Evolutionary conservation across 768 basidiomycete genomes (phyloP).

Genomic region (Phallus indusiatus): DNA sequence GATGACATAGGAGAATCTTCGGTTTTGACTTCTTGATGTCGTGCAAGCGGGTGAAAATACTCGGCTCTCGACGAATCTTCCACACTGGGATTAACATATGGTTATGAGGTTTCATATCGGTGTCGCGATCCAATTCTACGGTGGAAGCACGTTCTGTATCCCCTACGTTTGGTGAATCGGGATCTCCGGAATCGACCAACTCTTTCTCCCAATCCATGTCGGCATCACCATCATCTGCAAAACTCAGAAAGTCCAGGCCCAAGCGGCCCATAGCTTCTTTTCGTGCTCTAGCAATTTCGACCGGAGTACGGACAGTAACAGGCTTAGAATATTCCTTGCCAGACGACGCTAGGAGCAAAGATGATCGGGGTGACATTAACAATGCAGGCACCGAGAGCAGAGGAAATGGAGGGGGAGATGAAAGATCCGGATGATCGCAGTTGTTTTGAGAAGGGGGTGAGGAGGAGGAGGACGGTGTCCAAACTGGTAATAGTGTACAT

Average conservation of each 20-base stretch:
- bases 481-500: constrained; percentile 66
- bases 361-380: constrained; percentile 51
- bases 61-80: constrained; percentile 26
- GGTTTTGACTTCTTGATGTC: constrained; percentile 12
- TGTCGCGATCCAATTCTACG: constrained; percentile 11
- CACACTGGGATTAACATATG: neutral
- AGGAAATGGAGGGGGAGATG: constrained; percentile 50
- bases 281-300: constrained; percentile 79
- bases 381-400: constrained; percentile 70
- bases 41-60: neutral
- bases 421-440: constrained; percentile 19
- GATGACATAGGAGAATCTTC: constrained; percentile 10
- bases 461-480: constrained; percentile 58
- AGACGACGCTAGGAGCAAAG: constrained; percentile 79
- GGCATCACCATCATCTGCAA: constrained; percentile 56
- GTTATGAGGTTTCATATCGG: constrained; percentile 3
- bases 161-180: constrained; percentile 24
- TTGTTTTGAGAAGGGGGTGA: constrained; percentile 22
- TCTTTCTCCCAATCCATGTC: constrained; percentile 78
- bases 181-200: constrained; percentile 48
- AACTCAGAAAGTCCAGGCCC: constrained; percentile 74
- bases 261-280: constrained; percentile 84
- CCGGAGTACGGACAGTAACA: constrained; percentile 56
- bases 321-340: constrained; percentile 87
- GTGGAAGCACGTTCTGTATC: constrained; percentile 4